phyloP scores from a whole-genome alignment of 2,329 filamentous ascomycete species.

The Lachnellula cervina region DNA sequence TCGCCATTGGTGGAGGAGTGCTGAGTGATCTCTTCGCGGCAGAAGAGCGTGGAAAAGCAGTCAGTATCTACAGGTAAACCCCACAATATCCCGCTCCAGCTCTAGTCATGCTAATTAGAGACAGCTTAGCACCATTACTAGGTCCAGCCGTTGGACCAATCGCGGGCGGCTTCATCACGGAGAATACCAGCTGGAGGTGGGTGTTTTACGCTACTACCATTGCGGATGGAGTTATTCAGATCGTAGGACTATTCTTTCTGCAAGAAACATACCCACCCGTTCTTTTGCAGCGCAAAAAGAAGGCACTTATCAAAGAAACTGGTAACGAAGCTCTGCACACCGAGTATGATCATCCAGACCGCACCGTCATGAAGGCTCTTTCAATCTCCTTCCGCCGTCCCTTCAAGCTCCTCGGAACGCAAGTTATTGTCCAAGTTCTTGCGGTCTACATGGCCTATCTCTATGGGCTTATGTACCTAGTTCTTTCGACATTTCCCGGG shows the following conservation, averaged over 20 bases:
- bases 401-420: constrained; percentile 42
- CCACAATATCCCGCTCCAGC: no score
- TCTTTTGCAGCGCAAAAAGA: constrained; percentile 39
- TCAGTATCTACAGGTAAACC: constrained; percentile 20
- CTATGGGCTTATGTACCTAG: constrained; percentile 49
- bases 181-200: constrained; percentile 35
- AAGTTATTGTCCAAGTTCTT: constrained; percentile 47
- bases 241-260: constrained; percentile 37
- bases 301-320: constrained; percentile 42
- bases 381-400: constrained; percentile 41
- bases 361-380: constrained; percentile 30
- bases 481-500: constrained; percentile 53
- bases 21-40: constrained; percentile 42
- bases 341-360: constrained; percentile 47
- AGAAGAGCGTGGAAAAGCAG: constrained; percentile 41
- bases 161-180: constrained; percentile 45
- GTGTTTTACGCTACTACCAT: constrained; percentile 39
- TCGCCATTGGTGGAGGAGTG: constrained; percentile 39
- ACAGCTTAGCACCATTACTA: constrained; percentile 25
- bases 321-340: constrained; percentile 41
- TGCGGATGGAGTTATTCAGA: constrained; percentile 36
- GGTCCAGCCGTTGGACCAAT: constrained; percentile 35
- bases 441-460: constrained; percentile 46
- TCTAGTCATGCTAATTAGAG: no score
- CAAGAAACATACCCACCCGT: constrained; percentile 46